Base-by-base conservation (phyloP, 345 rosid species). In the Lumnitzera racemosa region DNA sequence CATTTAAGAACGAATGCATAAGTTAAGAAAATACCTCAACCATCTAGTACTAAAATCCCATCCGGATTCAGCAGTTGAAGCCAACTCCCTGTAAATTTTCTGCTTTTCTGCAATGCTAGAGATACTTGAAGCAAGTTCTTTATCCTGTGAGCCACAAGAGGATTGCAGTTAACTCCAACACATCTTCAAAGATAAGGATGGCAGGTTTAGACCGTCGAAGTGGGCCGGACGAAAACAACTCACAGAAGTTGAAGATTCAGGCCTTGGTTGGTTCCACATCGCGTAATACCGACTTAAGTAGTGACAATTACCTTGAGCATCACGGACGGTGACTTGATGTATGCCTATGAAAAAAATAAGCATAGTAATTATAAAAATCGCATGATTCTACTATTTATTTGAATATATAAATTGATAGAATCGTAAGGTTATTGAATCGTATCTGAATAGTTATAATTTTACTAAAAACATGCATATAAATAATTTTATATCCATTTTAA, bases 51-150 rank as follows among this genome's bases (percentile, higher is more conserved):
- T 83, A 67, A 95, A 95, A 74, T 90, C 99, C 78, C 85, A 83
- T 59, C 99, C 98, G 24, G 96, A 78, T 87, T 90, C 99, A 73
- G 96, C 96, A 60, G 86, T 57, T 0, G 99, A 77, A 25, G 98
- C 98, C 59, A 90, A 0, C 54, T 90, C 83, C 23, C 86, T 78
- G 72, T 83, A 85, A 61, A 95, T 82, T 50, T 66, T 71, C 59
- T 78, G 83, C 72, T 74, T 90, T 75, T 83, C 85, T 57, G 70
- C 66, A 64, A n/a, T 17, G 11, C 27, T 23, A 27, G 70, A 46
- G 27, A 67, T 59, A 58, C 82, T 81, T 12, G 90, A 85, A 67
- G 96, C 92, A 13, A 56, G 74, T 43, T 67, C 55, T 73, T 76
- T 56, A 70, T 95, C 99, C 96, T 95, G 78, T 49, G 46, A 61